Evolutionary conservation across 2,329 filamentous ascomycete species (phyloP).

Genomic region (Phialemoniopsis sp.): DNA sequence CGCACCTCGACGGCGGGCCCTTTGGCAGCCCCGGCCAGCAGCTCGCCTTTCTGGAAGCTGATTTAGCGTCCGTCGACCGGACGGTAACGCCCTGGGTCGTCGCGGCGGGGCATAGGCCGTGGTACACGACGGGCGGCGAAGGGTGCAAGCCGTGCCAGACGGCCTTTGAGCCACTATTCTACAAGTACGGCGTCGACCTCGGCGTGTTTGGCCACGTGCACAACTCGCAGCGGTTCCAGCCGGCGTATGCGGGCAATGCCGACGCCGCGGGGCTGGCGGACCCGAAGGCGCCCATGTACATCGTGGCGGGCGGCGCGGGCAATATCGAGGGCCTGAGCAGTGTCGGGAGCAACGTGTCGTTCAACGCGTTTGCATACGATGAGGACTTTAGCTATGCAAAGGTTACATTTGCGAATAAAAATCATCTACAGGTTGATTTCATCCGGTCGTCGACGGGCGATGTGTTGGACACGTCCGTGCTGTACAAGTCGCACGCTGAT

Average conservation of each 20-base stretch:
- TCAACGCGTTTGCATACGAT: slow-evolving; percentile 43
- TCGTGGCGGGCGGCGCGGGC: slow-evolving; percentile 50
- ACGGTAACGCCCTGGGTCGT: slow-evolving; percentile 49
- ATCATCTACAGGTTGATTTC: slow-evolving; percentile 46
- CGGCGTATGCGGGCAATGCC: slow-evolving; percentile 24
- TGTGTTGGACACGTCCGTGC: slow-evolving; percentile 38
- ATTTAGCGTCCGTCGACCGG: slow-evolving; percentile 53
- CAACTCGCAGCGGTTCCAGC: slow-evolving; percentile 50
- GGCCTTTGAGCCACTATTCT: slow-evolving; percentile 50
- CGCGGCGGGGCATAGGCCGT: slow-evolving; percentile 35
- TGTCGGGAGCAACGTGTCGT: slow-evolving; percentile 34
- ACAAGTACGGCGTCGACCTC: slow-evolving; percentile 53
- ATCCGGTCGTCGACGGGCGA: slow-evolving; percentile 41
- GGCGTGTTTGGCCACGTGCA: slow-evolving; percentile 55
- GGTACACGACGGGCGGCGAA: slow-evolving; percentile 36
- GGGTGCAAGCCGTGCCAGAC: slow-evolving; percentile 41
- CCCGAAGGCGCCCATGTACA: slow-evolving; percentile 44
- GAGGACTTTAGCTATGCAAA: slow-evolving; percentile 49
- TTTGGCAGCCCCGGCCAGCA: slow-evolving; percentile 46
- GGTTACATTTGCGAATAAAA: slow-evolving; percentile 38
- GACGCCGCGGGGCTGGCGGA: slow-evolving; percentile 32
- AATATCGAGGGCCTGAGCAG: slow-evolving; percentile 48
- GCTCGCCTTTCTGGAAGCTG: slow-evolving; percentile 48
- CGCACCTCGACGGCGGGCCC: slow-evolving; percentile 38
- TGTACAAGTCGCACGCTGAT: slow-evolving; percentile 43